Evolutionary conservation across 768 basidiomycete species (phyloP).

Genomic region (Boletus rufocinnamomeus): DNA sequence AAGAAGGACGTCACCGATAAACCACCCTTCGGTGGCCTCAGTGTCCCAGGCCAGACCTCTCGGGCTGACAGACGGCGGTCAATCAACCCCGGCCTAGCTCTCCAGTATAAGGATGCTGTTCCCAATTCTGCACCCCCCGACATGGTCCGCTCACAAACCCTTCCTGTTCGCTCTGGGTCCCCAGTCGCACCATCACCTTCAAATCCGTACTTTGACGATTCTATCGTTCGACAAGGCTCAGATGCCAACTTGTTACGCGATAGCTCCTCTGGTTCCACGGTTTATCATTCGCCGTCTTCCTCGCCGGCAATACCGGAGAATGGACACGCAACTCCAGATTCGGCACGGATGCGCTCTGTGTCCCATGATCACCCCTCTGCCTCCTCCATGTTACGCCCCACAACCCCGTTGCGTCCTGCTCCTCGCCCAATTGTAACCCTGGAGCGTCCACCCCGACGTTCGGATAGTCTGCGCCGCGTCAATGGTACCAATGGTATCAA

Average conservation of each 20-base stretch:
- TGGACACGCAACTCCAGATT: constrained; percentile 41
- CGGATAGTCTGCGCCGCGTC: constrained; percentile 29
- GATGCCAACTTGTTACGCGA: constrained; percentile 31
- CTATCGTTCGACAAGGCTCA: constrained; percentile 21
- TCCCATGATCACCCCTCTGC: constrained; percentile 32
- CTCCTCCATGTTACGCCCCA: constrained; percentile 8
- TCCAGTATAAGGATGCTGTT: constrained; percentile 27
- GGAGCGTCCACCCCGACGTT: constrained; percentile 38
- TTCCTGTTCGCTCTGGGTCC: constrained; percentile 28
- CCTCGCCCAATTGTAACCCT: constrained; percentile 36
- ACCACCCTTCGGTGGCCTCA: constrained; percentile 18
- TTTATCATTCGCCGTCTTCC: constrained; percentile 42
- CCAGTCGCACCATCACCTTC: constrained; percentile 27
- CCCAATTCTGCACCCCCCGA: constrained; percentile 25
- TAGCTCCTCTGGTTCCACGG: constrained; percentile 28
- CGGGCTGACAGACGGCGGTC: constrained; percentile 52
- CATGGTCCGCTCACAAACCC: constrained; percentile 35
- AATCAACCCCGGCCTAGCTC: constrained; percentile 52
- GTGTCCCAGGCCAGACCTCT: constrained; percentile 33
- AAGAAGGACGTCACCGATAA: constrained; percentile 13
- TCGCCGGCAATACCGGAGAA: constrained; percentile 37
- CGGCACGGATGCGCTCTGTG: constrained; percentile 41
- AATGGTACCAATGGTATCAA: constrained; percentile 11
- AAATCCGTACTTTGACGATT: constrained; percentile 16
- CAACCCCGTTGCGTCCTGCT: constrained; percentile 19